Evolutionary conservation across 2,329 filamentous ascomycete species (phyloP).

Genomic region (Hymenoscyphus repandus): DNA sequence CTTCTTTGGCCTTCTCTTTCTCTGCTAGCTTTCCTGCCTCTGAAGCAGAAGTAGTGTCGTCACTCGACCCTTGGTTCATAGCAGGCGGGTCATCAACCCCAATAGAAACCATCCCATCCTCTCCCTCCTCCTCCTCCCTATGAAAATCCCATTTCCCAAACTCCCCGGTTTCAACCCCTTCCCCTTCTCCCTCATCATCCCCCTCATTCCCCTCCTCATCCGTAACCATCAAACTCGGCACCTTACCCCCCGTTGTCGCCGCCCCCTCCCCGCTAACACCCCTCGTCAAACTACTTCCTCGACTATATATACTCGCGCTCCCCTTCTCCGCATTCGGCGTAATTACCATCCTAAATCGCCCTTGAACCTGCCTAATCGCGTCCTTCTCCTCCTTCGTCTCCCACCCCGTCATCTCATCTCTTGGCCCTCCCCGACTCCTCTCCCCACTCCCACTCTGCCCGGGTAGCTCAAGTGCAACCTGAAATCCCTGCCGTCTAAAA

Average conservation of each 20-base stretch:
- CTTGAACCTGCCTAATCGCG: constrained; percentile 15
- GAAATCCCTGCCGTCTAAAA: constrained; percentile 13
- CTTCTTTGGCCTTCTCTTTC: too few species aligned
- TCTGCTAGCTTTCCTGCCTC: background rate
- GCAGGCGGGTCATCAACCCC: too few species aligned
- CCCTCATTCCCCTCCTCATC: background rate
- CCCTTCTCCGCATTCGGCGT: constrained; percentile 22
- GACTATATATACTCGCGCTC: constrained; percentile 17
- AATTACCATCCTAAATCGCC: constrained; percentile 22
- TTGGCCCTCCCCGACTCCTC: background rate
- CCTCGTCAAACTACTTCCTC: constrained; percentile 21
- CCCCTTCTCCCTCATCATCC: constrained; percentile 7
- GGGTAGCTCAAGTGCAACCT: constrained; percentile 20
- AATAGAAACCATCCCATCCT: background rate
- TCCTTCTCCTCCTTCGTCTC: constrained; percentile 18
- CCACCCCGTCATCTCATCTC: constrained; percentile 9
- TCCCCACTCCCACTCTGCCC: constrained; percentile 6
- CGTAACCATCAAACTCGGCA: background rate
- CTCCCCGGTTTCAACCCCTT: constrained; percentile 5
- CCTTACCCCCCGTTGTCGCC: background rate
- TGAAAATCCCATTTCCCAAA: background rate
- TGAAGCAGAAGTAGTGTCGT: background rate
- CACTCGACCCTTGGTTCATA: too few species aligned
- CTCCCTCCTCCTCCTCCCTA: background rate
- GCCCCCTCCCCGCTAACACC: constrained; percentile 14